phyloP scores from a whole-genome alignment of 768 basidiomycete species.

The Terana coerulea region DNA sequence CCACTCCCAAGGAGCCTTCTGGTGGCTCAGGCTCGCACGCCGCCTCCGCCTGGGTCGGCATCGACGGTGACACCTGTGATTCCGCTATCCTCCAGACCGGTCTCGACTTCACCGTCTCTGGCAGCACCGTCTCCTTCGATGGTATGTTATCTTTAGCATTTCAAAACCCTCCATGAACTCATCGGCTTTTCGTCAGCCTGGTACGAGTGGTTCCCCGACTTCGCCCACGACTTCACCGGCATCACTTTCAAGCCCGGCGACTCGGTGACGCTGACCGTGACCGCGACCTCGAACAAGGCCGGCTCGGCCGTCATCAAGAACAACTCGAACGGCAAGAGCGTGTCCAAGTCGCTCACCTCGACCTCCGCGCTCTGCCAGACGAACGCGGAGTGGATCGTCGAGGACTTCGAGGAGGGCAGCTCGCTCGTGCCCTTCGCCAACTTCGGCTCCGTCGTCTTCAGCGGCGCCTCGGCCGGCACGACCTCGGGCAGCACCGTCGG shows the following conservation, averaged over 20 bases:
- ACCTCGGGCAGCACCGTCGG: slow-evolving; percentile 23
- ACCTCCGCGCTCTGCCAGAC: slow-evolving; percentile 28
- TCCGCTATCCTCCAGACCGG: slow-evolving; percentile 35
- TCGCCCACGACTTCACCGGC: slow-evolving; percentile 31
- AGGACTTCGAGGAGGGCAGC: slow-evolving; percentile 8
- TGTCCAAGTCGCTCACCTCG: slow-evolving; percentile 29
- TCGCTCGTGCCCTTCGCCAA: slow-evolving; percentile 34
- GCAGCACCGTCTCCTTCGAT: slow-evolving; percentile 24
- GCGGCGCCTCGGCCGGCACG: slow-evolving; percentile 27
- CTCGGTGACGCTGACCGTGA: slow-evolving; percentile 27
- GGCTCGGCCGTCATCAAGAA: slow-evolving; percentile 16
- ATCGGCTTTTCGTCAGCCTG: slow-evolving; percentile 19
- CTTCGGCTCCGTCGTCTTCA: slow-evolving; percentile 36
- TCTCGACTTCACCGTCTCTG: slow-evolving; percentile 29
- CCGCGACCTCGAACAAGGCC: slow-evolving; percentile 22
- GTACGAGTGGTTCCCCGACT: slow-evolving; percentile 34
- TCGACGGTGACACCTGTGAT: slow-evolving; percentile 34
- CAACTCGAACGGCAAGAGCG: slow-evolving; percentile 24
- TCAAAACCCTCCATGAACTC: background rate
- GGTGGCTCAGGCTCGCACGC: slow-evolving; percentile 25
- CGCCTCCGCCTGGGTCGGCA: slow-evolving; percentile 35
- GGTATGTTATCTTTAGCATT: slow-evolving; percentile 16
- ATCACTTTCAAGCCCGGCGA: slow-evolving; percentile 27
- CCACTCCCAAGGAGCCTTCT: slow-evolving; percentile 27
- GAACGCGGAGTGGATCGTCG: slow-evolving; percentile 18